Evolutionary conservation across 1,284 basidiomycete genomes (phyloP).

Genomic region (Anthracocystis walkeri): DNA sequence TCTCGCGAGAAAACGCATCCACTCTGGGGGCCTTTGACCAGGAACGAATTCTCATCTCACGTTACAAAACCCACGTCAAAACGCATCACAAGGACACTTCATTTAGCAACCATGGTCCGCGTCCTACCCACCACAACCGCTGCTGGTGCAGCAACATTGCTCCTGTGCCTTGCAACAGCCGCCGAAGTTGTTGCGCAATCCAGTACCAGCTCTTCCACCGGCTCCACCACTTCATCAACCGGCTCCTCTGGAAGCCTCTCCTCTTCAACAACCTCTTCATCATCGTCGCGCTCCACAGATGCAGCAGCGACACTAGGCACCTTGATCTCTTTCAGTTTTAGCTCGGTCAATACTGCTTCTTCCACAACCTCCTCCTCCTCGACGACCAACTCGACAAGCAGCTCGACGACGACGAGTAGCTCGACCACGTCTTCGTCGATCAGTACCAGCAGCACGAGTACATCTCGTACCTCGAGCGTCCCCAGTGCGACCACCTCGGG

Average conservation of each 20-base stretch:
- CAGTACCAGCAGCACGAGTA: constrained; percentile 4
- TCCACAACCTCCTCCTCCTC: constrained; percentile 9
- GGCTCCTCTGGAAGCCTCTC: not conserved
- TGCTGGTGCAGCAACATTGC: constrained; percentile 2
- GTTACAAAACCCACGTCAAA: too few relatives aligned
- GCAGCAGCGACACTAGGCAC: constrained; percentile 39
- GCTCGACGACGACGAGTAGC: constrained; percentile 12
- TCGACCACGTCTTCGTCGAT: constrained; percentile 12
- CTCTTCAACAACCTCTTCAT: constrained; percentile 8
- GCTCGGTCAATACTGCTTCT: constrained; percentile 25
- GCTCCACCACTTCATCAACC: constrained; percentile 8
- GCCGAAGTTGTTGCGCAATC: constrained; percentile 2
- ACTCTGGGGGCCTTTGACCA: too few relatives aligned
- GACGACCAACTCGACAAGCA: constrained; percentile 7
- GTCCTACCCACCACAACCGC: not conserved
- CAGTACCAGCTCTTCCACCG: not conserved
- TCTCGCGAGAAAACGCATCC: too few relatives aligned
- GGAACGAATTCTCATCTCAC: not conserved
- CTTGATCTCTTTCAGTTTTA: constrained; percentile 33
- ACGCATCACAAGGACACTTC: not conserved
- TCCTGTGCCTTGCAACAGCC: constrained; percentile 15
- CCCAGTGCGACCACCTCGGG: constrained; percentile 12
- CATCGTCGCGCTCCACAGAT: constrained; percentile 24
- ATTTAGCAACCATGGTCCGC: constrained; percentile 3
- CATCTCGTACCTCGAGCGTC: not conserved